These are phyloP conservation scores for Protomyces gravidus DNA, from an alignment of 1,139 yeast species.

Conservation along the genomic window DNA sequence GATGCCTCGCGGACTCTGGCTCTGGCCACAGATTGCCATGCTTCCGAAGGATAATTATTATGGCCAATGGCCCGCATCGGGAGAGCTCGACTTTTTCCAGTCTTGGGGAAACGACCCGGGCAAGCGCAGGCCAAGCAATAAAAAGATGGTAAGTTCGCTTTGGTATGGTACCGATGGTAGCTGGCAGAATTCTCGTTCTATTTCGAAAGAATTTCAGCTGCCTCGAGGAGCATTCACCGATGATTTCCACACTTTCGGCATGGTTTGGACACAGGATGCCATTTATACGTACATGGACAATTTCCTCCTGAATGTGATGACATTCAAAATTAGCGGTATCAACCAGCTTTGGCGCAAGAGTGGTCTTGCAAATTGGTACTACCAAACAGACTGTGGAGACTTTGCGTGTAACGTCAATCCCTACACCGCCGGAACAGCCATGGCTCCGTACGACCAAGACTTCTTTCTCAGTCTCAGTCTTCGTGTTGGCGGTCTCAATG, in stretches of 20 bases:
- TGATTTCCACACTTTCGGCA: slow-evolving; percentile 30
- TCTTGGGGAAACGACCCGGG: slow-evolving; percentile 32
- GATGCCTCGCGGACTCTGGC: slow-evolving; percentile 32
- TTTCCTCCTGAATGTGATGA: slow-evolving; percentile 28
- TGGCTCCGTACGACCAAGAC: slow-evolving; percentile 32
- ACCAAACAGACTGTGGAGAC: neutral
- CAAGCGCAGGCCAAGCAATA: slow-evolving; percentile 28
- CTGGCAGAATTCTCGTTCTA: neutral
- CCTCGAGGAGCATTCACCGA: slow-evolving; percentile 19
- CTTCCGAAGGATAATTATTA: slow-evolving; percentile 28
- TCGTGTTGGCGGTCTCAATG: slow-evolving; percentile 32
- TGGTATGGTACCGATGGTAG: slow-evolving; percentile 30
- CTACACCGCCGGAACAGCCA: slow-evolving; percentile 15
- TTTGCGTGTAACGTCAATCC: slow-evolving; percentile 31
- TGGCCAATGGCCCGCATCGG: slow-evolving; percentile 34
- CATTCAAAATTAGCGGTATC: slow-evolving; percentile 25
- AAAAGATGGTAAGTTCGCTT: slow-evolving; percentile 29
- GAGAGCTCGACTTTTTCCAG: slow-evolving; percentile 32
- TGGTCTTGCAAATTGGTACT: slow-evolving; percentile 14
- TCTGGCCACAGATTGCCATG: slow-evolving; percentile 34
- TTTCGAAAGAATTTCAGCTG: slow-evolving; percentile 23
- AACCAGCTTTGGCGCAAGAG: slow-evolving; percentile 31
- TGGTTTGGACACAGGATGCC: slow-evolving; percentile 32
- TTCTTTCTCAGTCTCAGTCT: slow-evolving; percentile 30
- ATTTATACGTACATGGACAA: slow-evolving; percentile 31